phyloP scores from a whole-genome alignment of 2,329 filamentous ascomycete species.

The Apiospora rasikravindrae region DNA sequence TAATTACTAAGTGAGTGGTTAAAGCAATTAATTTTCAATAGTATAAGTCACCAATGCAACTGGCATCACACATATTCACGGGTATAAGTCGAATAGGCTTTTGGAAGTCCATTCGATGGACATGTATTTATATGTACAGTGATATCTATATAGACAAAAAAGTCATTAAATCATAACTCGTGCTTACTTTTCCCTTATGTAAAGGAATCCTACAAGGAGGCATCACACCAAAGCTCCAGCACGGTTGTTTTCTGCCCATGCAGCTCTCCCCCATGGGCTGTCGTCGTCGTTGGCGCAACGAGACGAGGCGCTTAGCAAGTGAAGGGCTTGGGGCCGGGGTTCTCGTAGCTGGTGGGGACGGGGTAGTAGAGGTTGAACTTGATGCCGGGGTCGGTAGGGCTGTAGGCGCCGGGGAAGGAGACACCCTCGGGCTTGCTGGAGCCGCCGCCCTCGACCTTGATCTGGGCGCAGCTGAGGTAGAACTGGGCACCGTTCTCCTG shows the following conservation, averaged over 20 bases:
- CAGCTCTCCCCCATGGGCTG: background rate
- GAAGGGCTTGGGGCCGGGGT: constrained; percentile 28
- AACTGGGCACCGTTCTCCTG: constrained; percentile 50
- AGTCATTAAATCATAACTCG: background rate
- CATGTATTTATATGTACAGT: background rate
- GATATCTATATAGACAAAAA: background rate
- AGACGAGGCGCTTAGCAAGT: background rate
- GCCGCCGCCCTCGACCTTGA: constrained; percentile 39
- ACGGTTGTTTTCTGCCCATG: background rate
- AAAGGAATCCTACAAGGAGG: background rate
- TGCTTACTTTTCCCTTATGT: background rate
- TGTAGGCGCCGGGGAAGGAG: constrained; percentile 43
- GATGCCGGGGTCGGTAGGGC: constrained; percentile 40
- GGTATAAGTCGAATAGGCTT: background rate
- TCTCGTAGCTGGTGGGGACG: constrained; percentile 33
- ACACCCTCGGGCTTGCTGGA: constrained; percentile 32
- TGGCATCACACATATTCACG: background rate
- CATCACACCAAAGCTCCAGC: background rate
- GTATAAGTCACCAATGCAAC: too few species aligned
- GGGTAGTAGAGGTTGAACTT: constrained; percentile 42
- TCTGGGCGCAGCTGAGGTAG: constrained; percentile 48
- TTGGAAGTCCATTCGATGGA: background rate
- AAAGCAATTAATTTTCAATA: too few species aligned
- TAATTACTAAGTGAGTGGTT: too few species aligned
- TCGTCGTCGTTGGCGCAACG: background rate